Percentiles rank a stretch among this genome's conserved stretches.
These are phyloP conservation scores for Phaeomoniella chlamydospora DNA, from an alignment of 2,329 filamentous ascomycete species.

Conservation along the genomic window DNA sequence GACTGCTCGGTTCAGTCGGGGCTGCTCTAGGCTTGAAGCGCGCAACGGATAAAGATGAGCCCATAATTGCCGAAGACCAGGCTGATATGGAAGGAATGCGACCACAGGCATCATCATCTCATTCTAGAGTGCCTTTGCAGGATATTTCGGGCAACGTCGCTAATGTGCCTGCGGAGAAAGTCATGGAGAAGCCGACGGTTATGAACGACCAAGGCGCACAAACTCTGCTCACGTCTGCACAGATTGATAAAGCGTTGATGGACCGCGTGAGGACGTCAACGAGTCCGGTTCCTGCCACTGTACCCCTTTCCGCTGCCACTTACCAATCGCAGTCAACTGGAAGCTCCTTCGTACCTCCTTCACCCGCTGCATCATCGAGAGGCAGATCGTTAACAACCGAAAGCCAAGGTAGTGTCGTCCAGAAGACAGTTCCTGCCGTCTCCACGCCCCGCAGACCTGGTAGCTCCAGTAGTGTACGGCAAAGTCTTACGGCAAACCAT, in stretches of 20 bases:
- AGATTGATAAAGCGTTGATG: conserved; percentile 61
- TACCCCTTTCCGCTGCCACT: neutral
- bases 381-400: conserved; percentile 14
- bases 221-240: conserved; percentile 67
- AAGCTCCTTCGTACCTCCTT: conserved; percentile 7
- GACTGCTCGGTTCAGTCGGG: conserved; percentile 9
- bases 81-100: neutral
- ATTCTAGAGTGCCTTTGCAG: conserved; percentile 38
- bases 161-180: conserved; percentile 16
- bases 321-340: neutral
- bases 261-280: neutral
- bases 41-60: conserved; percentile 11
- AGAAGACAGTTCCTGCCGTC: conserved; percentile 13
- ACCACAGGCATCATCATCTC: neutral
- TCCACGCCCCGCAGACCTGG: conserved; percentile 41
- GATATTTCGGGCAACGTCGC: conserved; percentile 47
- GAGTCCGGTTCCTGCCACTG: neutral
- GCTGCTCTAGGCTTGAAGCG: conserved; percentile 9
- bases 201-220: conserved; percentile 63
- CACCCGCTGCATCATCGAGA: conserved; percentile 22
- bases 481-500: conserved; percentile 29
- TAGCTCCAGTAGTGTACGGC: conserved; percentile 56
- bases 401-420: conserved; percentile 15
- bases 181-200: neutral
- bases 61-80: neutral